Base-by-base conservation (phyloP, 495 filamentous ascomycete genomes). In the Hypoxylon rickii region DNA sequence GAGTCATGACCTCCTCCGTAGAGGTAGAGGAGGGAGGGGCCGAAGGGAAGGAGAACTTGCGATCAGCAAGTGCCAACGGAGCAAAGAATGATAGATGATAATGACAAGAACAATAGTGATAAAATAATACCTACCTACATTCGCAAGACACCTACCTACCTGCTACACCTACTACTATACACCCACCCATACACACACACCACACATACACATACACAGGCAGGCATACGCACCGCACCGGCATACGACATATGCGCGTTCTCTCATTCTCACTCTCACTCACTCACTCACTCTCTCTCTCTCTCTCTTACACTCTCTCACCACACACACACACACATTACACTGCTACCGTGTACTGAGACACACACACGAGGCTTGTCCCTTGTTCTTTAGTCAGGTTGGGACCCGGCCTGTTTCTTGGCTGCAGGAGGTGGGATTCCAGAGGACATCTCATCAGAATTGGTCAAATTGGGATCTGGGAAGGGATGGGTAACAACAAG, bases 401-500 rank as follows among this genome's bases (percentile, higher is more conserved):
- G 48, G 54, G 50, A 21, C 15, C 44, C 33, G 44, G 38, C n/a
- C 18, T 31, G 20, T 39, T 36, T 46, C 59, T 57, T 63, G 52
- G 59, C 52, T 63, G 59, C 53, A 63, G 47, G 3, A 56, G 49
- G 59, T 57, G 52, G 53, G 48, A 53, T 52, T 52, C 18, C 47
- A 51, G 32, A 49, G 48, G 34, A 49, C 32, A 52, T 56, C 40
- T 56, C 46, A 47, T 61, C 57, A 55, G 44, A 48, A 43, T 38
- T 22, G 46, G 38, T 52, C 52, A 50, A 52, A 57, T 44, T 49
- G 43, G 38, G 48, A 63, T 53, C 59, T 56, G 41, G 48, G 47
- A 63, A 57, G 52, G 52, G 59, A 56, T 53, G 48, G 31, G 59
- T 63, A 57, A 53, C 53, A 54, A 52, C 22, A 37, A 57, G 59